phyloP scores from a whole-genome alignment of 805 yeast genomes.

The Yarrowia divulgata region DNA sequence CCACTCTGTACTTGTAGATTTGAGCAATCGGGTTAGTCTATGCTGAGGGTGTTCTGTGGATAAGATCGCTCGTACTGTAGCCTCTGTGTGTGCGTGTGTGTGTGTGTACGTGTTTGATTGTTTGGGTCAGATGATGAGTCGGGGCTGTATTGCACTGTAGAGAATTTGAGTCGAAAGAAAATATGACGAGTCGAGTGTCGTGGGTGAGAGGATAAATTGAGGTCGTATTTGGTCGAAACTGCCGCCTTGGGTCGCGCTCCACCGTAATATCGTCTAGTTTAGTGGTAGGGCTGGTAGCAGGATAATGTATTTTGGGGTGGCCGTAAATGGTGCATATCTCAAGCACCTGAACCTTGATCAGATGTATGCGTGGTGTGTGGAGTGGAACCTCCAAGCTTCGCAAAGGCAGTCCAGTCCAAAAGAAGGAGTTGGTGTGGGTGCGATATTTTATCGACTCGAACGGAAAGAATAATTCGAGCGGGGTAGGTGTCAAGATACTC shows the following conservation, averaged over 20 bases:
- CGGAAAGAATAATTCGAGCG: neutral
- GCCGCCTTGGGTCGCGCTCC: neutral
- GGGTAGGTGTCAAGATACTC: neutral
- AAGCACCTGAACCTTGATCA: slow-evolving; percentile 30
- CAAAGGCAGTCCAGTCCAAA: neutral
- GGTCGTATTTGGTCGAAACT: too few species aligned
- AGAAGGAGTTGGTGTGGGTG: neutral
- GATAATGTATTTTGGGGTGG: slow-evolving; percentile 30
- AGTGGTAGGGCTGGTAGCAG: slow-evolving; percentile 22
- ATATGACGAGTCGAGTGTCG: neutral
- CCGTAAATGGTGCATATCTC: slow-evolving; percentile 18
- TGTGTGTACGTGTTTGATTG: neutral
- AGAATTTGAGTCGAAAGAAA: neutral
- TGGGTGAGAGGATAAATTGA: neutral
- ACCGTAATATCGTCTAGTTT: slow-evolving; percentile 17
- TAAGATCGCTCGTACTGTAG: neutral
- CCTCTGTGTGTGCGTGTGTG: neutral
- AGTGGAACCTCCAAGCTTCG: neutral
- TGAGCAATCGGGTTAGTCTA: slow-evolving; percentile 14
- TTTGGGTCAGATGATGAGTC: slow-evolving; percentile 7
- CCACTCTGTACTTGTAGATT: slow-evolving; percentile 10
- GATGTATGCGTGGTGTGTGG: neutral
- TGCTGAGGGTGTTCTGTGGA: slow-evolving; percentile 19
- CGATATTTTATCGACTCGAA: neutral
- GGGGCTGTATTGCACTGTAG: neutral